These are phyloP conservation scores for Dipodascopsis uninucleata DNA, from an alignment of 805 yeast genomes.

Conservation along the genomic window DNA sequence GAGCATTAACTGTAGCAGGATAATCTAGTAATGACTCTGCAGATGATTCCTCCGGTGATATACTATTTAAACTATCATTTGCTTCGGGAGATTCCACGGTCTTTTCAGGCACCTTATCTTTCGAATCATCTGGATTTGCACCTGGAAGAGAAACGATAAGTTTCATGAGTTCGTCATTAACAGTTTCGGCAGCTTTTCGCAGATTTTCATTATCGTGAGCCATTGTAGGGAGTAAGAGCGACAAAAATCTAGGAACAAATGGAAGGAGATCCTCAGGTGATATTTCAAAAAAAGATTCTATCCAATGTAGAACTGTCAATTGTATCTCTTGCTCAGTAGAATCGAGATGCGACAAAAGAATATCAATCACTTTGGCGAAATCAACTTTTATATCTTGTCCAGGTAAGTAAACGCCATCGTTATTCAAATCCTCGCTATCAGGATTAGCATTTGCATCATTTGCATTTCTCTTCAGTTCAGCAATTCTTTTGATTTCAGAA, in stretches of 20 bases:
- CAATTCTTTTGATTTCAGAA: constrained; percentile 74
- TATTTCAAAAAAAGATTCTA: constrained; percentile 64
- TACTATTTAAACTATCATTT: constrained; percentile 18
- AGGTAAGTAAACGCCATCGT: constrained; percentile 57
- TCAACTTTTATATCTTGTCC: constrained; percentile 83
- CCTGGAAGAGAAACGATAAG: constrained; percentile 46
- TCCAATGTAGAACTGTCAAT: constrained; percentile 76
- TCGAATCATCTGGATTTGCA: constrained; percentile 27
- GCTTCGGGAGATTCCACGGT: constrained; percentile 8
- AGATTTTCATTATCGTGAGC: constrained; percentile 50
- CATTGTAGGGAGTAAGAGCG: constrained; percentile 61
- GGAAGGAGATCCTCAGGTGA: constrained; percentile 73
- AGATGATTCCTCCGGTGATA: no score
- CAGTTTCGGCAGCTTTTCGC: constrained; percentile 50
- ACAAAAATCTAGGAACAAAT: constrained; percentile 68
- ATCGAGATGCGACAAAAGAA: constrained; percentile 75
- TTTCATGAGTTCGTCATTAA: constrained; percentile 56
- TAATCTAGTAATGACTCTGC: constrained; percentile 43
- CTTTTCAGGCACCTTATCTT: constrained; percentile 1
- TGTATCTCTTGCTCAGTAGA: constrained; percentile 73
- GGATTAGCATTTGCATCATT: constrained; percentile 30
- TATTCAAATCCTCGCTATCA: constrained; percentile 25
- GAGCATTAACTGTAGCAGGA: constrained; percentile 61
- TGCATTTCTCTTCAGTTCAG: constrained; percentile 52
- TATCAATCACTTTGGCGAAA: constrained; percentile 73